Evolutionary conservation across 768 basidiomycete genomes (phyloP), one percentile per base, ranked within the genome.

Genomic region (Paxillus ammoniavirescens): DNA sequence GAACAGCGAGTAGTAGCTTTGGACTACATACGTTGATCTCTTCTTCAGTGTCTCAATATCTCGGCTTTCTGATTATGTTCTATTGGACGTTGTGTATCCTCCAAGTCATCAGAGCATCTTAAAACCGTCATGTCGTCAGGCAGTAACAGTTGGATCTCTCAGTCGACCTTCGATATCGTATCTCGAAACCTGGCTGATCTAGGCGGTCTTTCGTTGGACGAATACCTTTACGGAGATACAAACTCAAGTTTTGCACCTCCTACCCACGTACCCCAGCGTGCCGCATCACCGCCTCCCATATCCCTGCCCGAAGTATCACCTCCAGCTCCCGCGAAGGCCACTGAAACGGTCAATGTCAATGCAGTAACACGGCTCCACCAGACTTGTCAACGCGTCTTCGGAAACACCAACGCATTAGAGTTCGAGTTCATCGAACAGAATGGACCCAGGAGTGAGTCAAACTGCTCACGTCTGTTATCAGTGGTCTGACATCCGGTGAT

Each of bases 391-490:
- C 71, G 69, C 31, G 61, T 67, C 1, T 75, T 79, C 53, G 78
- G 77, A n/a, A 72, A 53, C 30, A 61, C 68, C 0, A 73, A 77
- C 49, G 59, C 63, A 14, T 57, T 83, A 8, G 76, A 74, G 35
- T 82, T 76, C 51, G 81, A 82, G 53, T 77, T 74, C 48, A 50
- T 78, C 40, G 78, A 81, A 43, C 73, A 76, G 38, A 57, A 65
- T 17, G 63, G 66, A 0, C 63, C 72, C 1, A 66, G 62, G 30
- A 69, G 79, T 81, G 56, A 48, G 69, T 64, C 12, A 3, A 8
- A 5, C 35, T 17, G 17, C 6, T 14, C n/a, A 12, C 21, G 9
- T 12, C 4, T 28, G 5, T 21, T 18, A 7, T 5, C 35, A 10
- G 8, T 18, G 23, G 17, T 44, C 53, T 65, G 10, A 67, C 36